phyloP scores from a whole-genome alignment of 345 rosid species.

The Erucastrum elatum region DNA sequence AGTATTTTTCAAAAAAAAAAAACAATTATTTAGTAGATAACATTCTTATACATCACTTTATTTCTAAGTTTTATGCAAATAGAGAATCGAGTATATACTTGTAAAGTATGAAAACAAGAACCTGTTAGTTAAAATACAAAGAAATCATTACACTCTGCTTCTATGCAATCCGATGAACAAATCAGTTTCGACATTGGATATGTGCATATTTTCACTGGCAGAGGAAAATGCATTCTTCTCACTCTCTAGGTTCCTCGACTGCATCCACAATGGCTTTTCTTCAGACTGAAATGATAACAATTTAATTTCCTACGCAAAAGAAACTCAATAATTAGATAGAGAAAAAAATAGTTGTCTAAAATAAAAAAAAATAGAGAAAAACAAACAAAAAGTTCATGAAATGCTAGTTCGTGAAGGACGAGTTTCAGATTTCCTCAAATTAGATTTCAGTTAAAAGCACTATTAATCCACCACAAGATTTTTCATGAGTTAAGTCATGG shows the following conservation, averaged over 20 bases:
- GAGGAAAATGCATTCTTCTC: constrained; percentile 7
- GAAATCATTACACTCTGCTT: not conserved
- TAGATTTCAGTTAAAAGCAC: not conserved
- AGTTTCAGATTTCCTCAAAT: not conserved
- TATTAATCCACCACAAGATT: not conserved
- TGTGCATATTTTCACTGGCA: not conserved
- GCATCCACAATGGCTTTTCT: constrained; percentile 20
- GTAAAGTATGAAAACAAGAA: not conserved
- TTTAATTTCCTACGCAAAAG: not conserved
- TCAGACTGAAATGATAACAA: constrained; percentile 11
- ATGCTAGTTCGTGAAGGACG: not conserved
- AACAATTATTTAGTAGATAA: too few relatives aligned
- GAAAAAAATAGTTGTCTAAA: too few relatives aligned
- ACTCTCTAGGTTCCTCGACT: constrained; percentile 1
- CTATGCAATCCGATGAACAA: constrained; percentile 23
- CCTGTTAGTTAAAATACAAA: not conserved
- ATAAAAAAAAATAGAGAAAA: not conserved
- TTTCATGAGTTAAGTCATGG: not conserved
- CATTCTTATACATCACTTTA: not conserved
- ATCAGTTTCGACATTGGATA: constrained; percentile 7
- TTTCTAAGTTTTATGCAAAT: not conserved
- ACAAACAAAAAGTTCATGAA: not conserved
- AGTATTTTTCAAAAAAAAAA: not conserved
- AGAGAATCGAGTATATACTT: not conserved
- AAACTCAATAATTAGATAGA: not conserved